Base-by-base conservation (phyloP, 352 stramenopile species). In the Vaucheria bursata region DNA sequence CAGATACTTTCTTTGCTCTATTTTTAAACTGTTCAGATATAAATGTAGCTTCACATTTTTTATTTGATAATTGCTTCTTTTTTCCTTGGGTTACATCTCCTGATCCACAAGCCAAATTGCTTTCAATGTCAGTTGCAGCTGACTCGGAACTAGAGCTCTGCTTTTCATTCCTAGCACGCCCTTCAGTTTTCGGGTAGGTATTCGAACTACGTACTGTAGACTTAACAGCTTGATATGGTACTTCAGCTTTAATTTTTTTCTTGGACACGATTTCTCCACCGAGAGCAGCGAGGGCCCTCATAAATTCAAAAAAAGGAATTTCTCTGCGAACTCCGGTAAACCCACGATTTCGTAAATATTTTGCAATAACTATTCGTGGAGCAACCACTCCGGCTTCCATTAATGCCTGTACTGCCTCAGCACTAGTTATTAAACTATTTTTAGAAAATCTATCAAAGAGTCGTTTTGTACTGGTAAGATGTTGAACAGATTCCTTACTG, bases 231-330 rank as follows among this genome's bases (percentile, higher is more conserved):
- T 64, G 76, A 69, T 49, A 64, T 79, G n/a, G n/a, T n/a, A n/a
- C n/a, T n/a, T n/a, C n/a, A n/a, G n/a, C n/a, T n/a, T n/a, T n/a
- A n/a, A n/a, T n/a, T n/a, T n/a, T n/a, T n/a, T n/a, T n/a, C n/a
- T n/a, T n/a, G n/a, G n/a, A n/a, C 50, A n/a, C 84, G 35, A 71
- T 65, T 67, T 80, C 64, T 18, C 73, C 68, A 52, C 78, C 80
- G 25, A 87, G 50, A 7, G 83, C 83, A 6, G 83, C 83, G 70
- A 82, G 80, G 12, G 83, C 82, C 36, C 83, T 68, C 35, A 87
- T 52, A 33, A 87, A 87, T 69, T 87, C 83, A 66, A 86, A 87
- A 69, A 87, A 87, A 0, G 75, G 36, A n/a, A 86, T 77, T 67
- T 86, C 79, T 71, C 82, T 75, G 34, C 69, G 70, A 18, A 84